These are phyloP conservation scores for Poa annua DNA, from an alignment of 176 grass and related monocot species.

Conservation along the genomic window DNA sequence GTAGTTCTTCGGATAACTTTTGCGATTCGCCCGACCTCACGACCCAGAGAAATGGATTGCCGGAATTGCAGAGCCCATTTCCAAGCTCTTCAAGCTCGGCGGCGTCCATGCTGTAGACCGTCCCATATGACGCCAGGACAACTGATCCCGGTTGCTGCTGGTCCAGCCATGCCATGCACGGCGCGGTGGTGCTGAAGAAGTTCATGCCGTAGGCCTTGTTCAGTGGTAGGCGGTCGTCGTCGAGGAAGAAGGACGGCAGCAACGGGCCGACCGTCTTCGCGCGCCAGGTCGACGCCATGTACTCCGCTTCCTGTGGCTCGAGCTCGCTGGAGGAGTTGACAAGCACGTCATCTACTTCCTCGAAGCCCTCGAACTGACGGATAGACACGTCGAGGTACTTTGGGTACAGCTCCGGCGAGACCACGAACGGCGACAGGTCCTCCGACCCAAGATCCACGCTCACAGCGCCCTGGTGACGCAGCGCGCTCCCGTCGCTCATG, in stretches of 20 bases:
- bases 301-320: conserved; percentile 45
- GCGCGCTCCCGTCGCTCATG: background rate
- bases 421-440: conserved; percentile 41
- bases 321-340: conserved; percentile 36
- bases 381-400: background rate
- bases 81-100: conserved; percentile 40
- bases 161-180: conserved; percentile 46
- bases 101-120: background rate
- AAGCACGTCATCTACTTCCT: conserved; percentile 36
- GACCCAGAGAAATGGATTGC: conserved; percentile 33
- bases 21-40: background rate
- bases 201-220: conserved; percentile 47
- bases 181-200: conserved; percentile 5
- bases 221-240: conserved; percentile 9
- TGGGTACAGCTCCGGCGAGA: background rate
- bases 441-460: background rate
- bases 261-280: conserved; percentile 53
- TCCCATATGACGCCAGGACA: conserved; percentile 46
- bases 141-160: conserved; percentile 38
- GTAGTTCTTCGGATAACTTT: background rate
- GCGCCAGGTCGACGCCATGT: conserved; percentile 36
- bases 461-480: background rate
- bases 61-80: background rate
- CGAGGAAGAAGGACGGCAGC: conserved; percentile 38
- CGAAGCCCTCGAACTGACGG: conserved; percentile 25